Conservation (phyloP, 2,329 filamentous ascomycete genomes). For the Claviceps digitariae region DNA sequence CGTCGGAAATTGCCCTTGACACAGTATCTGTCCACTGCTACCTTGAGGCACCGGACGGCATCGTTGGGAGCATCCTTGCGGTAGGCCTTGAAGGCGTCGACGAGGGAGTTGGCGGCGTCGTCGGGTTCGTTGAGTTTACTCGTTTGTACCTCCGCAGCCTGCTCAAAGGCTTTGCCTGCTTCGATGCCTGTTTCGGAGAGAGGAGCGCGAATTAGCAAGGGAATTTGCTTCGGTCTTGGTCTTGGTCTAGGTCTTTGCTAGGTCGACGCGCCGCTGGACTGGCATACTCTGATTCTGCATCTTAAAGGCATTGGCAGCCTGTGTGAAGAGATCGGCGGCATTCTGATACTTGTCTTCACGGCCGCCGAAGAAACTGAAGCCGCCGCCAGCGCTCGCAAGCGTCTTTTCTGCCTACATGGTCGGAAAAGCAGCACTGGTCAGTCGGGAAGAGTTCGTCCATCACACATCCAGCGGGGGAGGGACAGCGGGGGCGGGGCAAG, state of each 20-base stretch:
- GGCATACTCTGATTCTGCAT: slow-evolving; percentile 68
- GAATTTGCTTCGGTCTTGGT: not conserved
- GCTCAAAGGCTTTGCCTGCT: slow-evolving; percentile 76
- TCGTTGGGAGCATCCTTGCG: slow-evolving; percentile 72
- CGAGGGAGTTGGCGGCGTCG: slow-evolving; percentile 76
- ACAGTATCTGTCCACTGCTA: slow-evolving; percentile 76
- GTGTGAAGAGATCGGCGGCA: slow-evolving; percentile 74
- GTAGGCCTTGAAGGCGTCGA: slow-evolving; percentile 93
- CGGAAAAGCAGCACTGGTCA: slow-evolving; percentile 4
- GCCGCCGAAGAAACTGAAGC: slow-evolving; percentile 83
- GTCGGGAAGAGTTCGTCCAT: slow-evolving; percentile 2
- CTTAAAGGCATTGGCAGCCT: slow-evolving; percentile 85
- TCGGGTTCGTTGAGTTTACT: slow-evolving; percentile 79
- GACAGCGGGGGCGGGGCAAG: slow-evolving; percentile 6
- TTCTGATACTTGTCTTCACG: slow-evolving; percentile 79
- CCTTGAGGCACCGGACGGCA: slow-evolving; percentile 65
- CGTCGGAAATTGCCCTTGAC: slow-evolving; percentile 80
- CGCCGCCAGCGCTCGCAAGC: slow-evolving; percentile 56
- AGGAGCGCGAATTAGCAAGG: not conserved
- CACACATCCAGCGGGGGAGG: not conserved
- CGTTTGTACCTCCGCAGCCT: slow-evolving; percentile 68
- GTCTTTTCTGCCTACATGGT: slow-evolving; percentile 68
- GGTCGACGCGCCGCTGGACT: not conserved
- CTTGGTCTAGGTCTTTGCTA: not conserved
- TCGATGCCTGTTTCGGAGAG: slow-evolving; percentile 49